Evolutionary conservation across 148 eudicot genomes (phyloP), one percentile per base, ranked within the genome.

Genomic region (Vaccinium myrtillus): DNA sequence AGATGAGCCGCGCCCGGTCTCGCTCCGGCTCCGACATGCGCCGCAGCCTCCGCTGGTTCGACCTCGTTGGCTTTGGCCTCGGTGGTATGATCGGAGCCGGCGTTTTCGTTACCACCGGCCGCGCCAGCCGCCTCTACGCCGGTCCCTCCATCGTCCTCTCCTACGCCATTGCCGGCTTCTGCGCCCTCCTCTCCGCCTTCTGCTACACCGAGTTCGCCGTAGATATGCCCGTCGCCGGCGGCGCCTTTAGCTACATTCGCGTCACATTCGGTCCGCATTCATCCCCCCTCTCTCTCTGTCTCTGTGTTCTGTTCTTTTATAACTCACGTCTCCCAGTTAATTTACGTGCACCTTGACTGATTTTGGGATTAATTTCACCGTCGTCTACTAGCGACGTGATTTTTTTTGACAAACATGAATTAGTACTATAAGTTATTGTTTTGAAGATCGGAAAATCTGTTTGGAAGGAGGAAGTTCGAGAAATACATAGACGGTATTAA

Each of bases 11-110:
- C 0, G 85, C 84, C 12, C 87, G 92, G 8, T 88, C 93, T 83
- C 88, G 92, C 0, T 94, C 96, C n/a, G 97, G 94, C 2, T 21
- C 88, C 27, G 80, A 84, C 85, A 86, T 96, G 89, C 83, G 81
- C 4, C 85, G 91, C 3, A 88, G 86, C 6, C 96, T 97, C 77
- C 90, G 94, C 0, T 95, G 98, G 98, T 84, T 87, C 81, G 98
- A 94, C 89, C 93, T 97, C 53, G 84, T 97, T 23, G 92, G 93
- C 0, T 90, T 95, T 77, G 98, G 98, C 56, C 54, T 97, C 85
- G 98, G 98, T 6, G 98, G 99, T 0, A 97, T 97, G 99, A 92
- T 97, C 83, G 98, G 99, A 36, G 98, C 99, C 88, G 99, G 99
- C 16, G 94, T 96, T 0, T 96, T 96, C 55, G 93, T 96, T 81